Conservation (phyloP, 179 eudicot species). For the Sideroxylon spinosum region DNA sequence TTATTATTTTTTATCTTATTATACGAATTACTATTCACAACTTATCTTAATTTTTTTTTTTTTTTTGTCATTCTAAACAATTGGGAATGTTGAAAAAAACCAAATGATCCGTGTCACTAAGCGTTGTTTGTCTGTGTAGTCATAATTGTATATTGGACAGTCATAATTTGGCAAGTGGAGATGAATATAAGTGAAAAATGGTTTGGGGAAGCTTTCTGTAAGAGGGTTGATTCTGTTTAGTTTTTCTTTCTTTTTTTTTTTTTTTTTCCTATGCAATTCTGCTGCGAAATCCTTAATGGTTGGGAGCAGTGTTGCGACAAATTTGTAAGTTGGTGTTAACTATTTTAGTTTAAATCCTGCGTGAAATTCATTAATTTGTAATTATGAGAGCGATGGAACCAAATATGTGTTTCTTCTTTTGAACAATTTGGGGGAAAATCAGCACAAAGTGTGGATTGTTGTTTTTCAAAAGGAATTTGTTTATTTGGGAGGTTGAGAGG, state of each 20-base stretch:
- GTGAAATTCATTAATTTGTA: no score
- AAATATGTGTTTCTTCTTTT: no score
- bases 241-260: no score
- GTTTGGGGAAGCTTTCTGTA: background rate
- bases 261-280: no score
- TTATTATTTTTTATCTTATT: no score
- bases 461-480: no score
- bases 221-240: background rate
- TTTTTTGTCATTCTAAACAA: background rate
- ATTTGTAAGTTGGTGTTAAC: background rate
- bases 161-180: background rate
- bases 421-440: no score
- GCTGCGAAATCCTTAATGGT: background rate
- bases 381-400: no score
- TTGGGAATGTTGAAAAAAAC: background rate
- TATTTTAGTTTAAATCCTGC: background rate
- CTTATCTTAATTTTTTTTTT: no score
- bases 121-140: background rate
- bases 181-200: background rate
- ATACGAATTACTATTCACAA: no score
- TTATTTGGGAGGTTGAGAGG: no score
- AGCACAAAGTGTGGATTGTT: no score
- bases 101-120: background rate
- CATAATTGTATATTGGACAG: background rate
- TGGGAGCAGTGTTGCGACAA: background rate